A percentile compares a stretch with the other conserved stretches of the same genome.
Evolutionary conservation across 768 basidiomycete genomes (phyloP).

Genomic region (Candolleomyces efflorescens): DNA sequence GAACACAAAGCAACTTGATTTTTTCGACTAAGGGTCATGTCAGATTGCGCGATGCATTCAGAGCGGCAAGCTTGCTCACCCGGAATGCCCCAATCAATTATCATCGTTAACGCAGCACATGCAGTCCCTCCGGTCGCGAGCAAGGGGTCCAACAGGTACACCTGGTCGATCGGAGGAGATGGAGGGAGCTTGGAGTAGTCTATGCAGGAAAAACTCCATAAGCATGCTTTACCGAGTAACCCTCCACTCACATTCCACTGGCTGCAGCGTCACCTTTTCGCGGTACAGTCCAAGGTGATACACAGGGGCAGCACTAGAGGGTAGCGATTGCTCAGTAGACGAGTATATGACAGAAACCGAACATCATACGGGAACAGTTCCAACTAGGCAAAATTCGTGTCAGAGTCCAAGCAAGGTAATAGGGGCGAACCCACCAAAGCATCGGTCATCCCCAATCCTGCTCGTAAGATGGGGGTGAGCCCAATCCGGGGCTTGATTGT

Average conservation of each 20-base stretch:
- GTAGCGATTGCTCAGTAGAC: background rate
- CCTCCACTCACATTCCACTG: conserved; percentile 72
- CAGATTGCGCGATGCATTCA: background rate
- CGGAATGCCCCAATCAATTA: conserved; percentile 78
- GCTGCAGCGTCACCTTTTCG: conserved; percentile 82
- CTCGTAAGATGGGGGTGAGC: conserved; percentile 86
- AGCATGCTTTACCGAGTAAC: background rate
- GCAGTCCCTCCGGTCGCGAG: conserved; percentile 95
- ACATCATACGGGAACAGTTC: conserved; percentile 75
- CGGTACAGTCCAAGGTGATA: conserved; percentile 90
- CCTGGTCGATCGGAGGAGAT: conserved; percentile 68
- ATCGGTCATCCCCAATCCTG: conserved; percentile 92
- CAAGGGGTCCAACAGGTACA: conserved; percentile 89
- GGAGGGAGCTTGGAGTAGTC: conserved; percentile 90
- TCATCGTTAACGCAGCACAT: conserved; percentile 81
- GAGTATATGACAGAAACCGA: background rate
- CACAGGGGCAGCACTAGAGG: conserved; percentile 65
- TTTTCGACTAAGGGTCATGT: conserved; percentile 41
- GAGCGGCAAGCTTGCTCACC: conserved; percentile 34
- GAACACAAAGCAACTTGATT: conserved; percentile 78
- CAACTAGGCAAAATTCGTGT: conserved; percentile 32
- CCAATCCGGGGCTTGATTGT: conserved; percentile 75
- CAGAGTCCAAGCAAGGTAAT: background rate
- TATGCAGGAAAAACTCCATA: conserved; percentile 21
- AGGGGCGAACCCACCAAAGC: conserved; percentile 52